These are phyloP conservation scores for Hyaloscypha variabilis DNA, from an alignment of 495 filamentous ascomycete species.

Conservation along the genomic window DNA sequence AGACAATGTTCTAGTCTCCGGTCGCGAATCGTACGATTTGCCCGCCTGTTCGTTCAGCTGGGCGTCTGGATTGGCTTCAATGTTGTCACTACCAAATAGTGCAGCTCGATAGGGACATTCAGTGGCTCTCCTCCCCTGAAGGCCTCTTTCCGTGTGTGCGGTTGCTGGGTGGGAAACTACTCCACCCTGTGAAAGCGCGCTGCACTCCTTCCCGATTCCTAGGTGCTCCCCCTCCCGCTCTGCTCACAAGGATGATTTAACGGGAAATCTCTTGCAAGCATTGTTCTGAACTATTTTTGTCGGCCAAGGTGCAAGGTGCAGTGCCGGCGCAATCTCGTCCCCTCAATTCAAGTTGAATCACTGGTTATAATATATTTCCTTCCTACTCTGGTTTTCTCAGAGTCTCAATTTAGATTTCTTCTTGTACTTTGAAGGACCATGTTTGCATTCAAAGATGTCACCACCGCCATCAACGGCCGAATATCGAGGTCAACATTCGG, in stretches of 20 bases:
- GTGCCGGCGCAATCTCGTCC: neutral
- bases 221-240: neutral
- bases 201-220: no score
- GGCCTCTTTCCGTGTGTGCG: neutral
- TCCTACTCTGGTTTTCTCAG: slow-evolving; percentile 26
- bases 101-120: neutral
- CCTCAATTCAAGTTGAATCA: slow-evolving; percentile 3
- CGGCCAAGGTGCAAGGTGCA: neutral
- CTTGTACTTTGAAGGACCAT: slow-evolving; percentile 6
- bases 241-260: neutral
- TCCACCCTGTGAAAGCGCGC: neutral
- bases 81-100: neutral
- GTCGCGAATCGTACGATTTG: no score
- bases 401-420: neutral
- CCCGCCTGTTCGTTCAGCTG: no score
- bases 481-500: slow-evolving; percentile 59
- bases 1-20: no score
- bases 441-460: slow-evolving; percentile 13
- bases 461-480: slow-evolving; percentile 33
- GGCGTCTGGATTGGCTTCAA: no score
- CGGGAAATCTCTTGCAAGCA: neutral
- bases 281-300: neutral
- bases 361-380: neutral
- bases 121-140: neutral
- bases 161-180: neutral